Base-by-base conservation (phyloP, 23 red algal species). In the Cyanidium caldarium region DNA sequence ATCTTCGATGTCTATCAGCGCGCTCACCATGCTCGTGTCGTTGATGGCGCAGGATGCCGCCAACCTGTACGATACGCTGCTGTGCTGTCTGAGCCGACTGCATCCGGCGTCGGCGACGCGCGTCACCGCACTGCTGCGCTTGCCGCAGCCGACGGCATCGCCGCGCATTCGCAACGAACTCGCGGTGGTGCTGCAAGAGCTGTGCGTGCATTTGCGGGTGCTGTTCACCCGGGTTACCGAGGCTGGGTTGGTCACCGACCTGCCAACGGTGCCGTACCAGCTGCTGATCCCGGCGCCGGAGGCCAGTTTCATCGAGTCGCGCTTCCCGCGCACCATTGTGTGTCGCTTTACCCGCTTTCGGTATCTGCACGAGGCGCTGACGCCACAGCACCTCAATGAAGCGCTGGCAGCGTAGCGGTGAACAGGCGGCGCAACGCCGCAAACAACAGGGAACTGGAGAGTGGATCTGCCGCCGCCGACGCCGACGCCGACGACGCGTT, bases 281-380 rank as follows among this genome's bases (percentile, higher is more conserved):
- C 23, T 61, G 31, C 21, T 61, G 51, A 61, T 61, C 5, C 51
- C 51, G n/a, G 51, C 51, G n/a, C 51, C 51, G 3, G 51, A 61
- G 7, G 51, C 51, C 21, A 14, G 51, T 28, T 28, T 61, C n/a
- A 28, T 61, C 3, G 10, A 16, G 31, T 61, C 51, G 7, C 51
- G 51, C 7, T 61, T 61, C 23, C 51, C 51, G 51, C 31, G 19
- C 31, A 16, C 31, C n/a, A 25, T 61, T 5, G 21, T 61, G 19
- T 16, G 10, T 7, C 51, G 51, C 51, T 61, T 61, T 25, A 61
- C 51, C 10, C 19, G 5, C 51, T 61, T 61, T 61, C n/a, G 3
- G 13, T 7, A 28, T 28, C 21, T 61, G 51, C 51, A 61, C 31
- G n/a, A 28, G 13, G 51, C 51, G 51, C n/a, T n/a, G n/a, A n/a